Evolutionary conservation across 2,329 filamentous ascomycete species (phyloP).

Genomic region (Helminthosporium solani): DNA sequence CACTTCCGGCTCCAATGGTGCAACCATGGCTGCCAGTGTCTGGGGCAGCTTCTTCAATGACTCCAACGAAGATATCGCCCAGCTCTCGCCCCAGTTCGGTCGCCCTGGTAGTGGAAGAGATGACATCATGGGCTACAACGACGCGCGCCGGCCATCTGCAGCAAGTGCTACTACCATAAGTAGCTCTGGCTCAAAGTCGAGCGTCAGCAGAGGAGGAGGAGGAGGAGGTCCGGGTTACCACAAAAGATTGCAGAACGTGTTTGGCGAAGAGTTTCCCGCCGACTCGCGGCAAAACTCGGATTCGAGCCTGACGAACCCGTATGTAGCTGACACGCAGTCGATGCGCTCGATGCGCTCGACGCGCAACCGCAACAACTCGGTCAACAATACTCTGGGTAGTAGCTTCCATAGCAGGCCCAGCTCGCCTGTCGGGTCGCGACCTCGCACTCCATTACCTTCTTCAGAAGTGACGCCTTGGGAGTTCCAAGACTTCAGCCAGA

Average conservation of each 20-base stretch:
- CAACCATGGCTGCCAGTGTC: conserved; percentile 47
- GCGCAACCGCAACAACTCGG: conserved; percentile 79
- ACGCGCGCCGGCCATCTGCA: conserved; percentile 81
- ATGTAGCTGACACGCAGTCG: conserved; percentile 58
- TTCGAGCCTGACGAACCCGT: conserved; percentile 57
- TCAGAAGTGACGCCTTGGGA: conserved; percentile 97
- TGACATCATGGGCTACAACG: conserved; percentile 51
- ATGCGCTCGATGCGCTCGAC: conserved; percentile 66
- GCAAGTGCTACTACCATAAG: conserved; percentile 86
- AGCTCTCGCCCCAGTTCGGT: conserved; percentile 67
- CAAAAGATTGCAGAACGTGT: conserved; percentile 87
- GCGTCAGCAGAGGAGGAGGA: conserved; percentile 60
- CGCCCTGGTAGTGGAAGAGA: conserved; percentile 57
- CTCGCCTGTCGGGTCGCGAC: conserved; percentile 74
- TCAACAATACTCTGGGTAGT: conserved; percentile 58
- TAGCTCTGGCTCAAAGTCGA: conserved; percentile 77
- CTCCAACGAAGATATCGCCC: conserved; percentile 68
- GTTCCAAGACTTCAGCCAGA: conserved; percentile 72
- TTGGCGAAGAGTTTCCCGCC: conserved; percentile 82
- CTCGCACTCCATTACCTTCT: conserved; percentile 80
- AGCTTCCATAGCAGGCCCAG: conserved; percentile 55
- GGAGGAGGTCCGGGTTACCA: conserved; percentile 49
- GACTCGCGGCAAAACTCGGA: conserved; percentile 69
- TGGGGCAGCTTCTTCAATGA: conserved; percentile 69
- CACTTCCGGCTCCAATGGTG: conserved; percentile 45